These are phyloP conservation scores for Aspergillus egyptiacus DNA, from an alignment of 495 filamentous ascomycete species.

Conservation along the genomic window DNA sequence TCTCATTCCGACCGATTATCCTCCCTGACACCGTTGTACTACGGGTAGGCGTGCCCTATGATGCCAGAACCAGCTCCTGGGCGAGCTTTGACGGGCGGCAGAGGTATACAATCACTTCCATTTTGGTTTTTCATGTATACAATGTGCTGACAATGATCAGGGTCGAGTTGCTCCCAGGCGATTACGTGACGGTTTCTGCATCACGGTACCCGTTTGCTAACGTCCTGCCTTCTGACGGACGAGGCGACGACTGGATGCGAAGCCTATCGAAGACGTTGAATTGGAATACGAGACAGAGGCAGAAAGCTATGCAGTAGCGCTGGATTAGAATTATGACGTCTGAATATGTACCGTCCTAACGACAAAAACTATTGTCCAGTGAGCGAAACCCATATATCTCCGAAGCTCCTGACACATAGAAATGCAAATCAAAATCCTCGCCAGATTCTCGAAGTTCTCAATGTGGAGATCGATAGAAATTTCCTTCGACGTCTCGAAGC, in stretches of 20 bases:
- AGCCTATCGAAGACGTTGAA: conserved; percentile 83
- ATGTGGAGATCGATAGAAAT: not conserved
- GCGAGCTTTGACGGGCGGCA: conserved; percentile 95
- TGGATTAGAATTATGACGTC: no score
- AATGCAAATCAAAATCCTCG: not conserved
- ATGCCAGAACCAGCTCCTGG: conserved; percentile 84
- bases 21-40: conserved; percentile 92
- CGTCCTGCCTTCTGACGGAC: conserved; percentile 67
- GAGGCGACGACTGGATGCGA: conserved; percentile 88
- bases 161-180: conserved; percentile 78
- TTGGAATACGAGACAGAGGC: conserved; percentile 81
- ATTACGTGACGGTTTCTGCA: conserved; percentile 94
- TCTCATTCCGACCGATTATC: conserved; percentile 93
- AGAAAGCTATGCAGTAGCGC: conserved; percentile 54
- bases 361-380: no score
- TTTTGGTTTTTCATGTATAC: not conserved
- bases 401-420: no score
- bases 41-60: conserved; percentile 85
- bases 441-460: not conserved
- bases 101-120: conserved; percentile 37
- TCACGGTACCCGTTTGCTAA: conserved; percentile 89
- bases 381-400: no score
- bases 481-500: no score
- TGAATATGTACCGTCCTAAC: no score
- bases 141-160: conserved; percentile 27